Base-by-base conservation (phyloP, 441 rosid genomes). In the Dalechampia spathulata region DNA sequence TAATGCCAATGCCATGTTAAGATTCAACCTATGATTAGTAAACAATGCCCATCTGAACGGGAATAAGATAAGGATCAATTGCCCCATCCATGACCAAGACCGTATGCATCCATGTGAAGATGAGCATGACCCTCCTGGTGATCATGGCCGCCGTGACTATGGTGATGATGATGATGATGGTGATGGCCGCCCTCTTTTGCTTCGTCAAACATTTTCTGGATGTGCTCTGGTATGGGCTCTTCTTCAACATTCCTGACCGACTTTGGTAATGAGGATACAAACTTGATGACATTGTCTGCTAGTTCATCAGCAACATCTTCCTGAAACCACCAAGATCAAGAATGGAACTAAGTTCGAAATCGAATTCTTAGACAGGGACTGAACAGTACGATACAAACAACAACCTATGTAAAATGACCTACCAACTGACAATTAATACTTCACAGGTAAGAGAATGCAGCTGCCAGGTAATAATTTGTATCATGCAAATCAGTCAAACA, bases 71-170 rank as follows among this genome's bases (percentile, higher is more conserved):
- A 30, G 49, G 23, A 63, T 81, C 68, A 86, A 64, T 76, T 72
- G 47, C 76, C 86, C 90, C 86, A 77, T 55, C 76, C 85, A 47
- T 77, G 75, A 55, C 95, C 90, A 39, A 86, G 83, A 49, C 98
- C 98, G 20, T 88, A 88, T 19, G 95, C 80, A 64, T 79, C 76
- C 82, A 68, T 65, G 61, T 73, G 76, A 64, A 7, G n/a, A 49
- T 74, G 67, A 14, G 5, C 71, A 52, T 76, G 77, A 2, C 26
- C 69, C 16, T 64, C 70, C 21, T 61, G 72, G 58, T 75, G 81
- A 37, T 57, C 71, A 1, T 51, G 75, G 44, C 65, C 62, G 4
- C 44, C 59, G 32, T 73, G 77, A 26, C 56, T 36, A 44, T 56
- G 61, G 34, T 41, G 44, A 30, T 30, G 34, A 30, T 30, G n/a